Evolutionary conservation across 139 green algal genomes (phyloP).

Genomic region (Zygnema circumcarinatum): DNA sequence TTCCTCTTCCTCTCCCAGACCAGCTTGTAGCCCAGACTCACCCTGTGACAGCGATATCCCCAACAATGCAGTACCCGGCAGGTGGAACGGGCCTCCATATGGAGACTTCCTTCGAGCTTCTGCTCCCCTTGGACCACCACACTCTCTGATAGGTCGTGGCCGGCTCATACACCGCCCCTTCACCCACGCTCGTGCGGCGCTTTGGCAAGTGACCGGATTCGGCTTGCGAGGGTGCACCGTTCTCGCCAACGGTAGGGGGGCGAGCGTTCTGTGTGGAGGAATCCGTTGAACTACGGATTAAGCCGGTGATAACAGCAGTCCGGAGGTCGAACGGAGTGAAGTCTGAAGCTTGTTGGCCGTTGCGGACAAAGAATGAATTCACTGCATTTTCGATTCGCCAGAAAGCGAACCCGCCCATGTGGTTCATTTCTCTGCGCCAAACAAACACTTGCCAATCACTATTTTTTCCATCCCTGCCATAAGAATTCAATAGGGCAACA

Average conservation of each 20-base stretch:
- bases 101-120: not conserved
- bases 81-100: conserved; percentile 78
- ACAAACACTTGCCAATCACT: too few species aligned
- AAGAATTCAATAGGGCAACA: too few species aligned
- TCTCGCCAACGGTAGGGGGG: not conserved
- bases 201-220: not conserved
- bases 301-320: not conserved
- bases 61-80: conserved; percentile 74
- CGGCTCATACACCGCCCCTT: not conserved
- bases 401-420: not conserved
- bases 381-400: conserved; percentile 47
- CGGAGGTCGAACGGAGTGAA: not conserved
- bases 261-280: not conserved
- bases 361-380: conserved; percentile 2
- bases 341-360: not conserved
- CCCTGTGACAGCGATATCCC: conserved; percentile 70
- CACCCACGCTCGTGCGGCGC: not conserved
- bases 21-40: too few species aligned
- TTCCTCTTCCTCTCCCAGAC: too few species aligned
- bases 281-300: too few species aligned
- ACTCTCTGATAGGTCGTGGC: conserved; percentile 70
- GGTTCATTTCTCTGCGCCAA: too few species aligned
- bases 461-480: too few species aligned
- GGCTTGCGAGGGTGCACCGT: not conserved
- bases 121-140: conserved; percentile 74